These are phyloP conservation scores for Botrytis fragariae DNA, from an alignment of 2,329 filamentous ascomycete genomes.

Conservation along the genomic window DNA sequence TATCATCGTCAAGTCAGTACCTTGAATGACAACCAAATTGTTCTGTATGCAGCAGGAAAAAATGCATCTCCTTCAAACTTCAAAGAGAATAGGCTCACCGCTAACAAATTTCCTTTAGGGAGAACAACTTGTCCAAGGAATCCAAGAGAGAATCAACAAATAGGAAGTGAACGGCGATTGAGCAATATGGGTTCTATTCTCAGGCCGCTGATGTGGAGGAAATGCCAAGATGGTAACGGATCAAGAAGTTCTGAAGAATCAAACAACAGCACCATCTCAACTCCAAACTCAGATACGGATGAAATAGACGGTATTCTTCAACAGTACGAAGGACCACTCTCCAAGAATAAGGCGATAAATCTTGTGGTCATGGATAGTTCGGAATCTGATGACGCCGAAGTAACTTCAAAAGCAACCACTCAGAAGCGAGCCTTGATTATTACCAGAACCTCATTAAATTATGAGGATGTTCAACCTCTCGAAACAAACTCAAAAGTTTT, in stretches of 20 bases:
- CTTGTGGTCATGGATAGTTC: conserved; percentile 9
- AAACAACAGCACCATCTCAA: neutral
- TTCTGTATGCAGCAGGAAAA: neutral
- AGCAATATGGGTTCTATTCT: neutral
- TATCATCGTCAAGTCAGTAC: neutral
- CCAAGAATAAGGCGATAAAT: neutral
- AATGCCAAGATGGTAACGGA: neutral
- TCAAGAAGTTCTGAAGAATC: neutral
- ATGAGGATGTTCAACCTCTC: neutral
- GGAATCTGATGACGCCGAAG: conserved; percentile 3
- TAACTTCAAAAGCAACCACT: conserved; percentile 5
- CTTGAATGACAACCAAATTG: neutral
- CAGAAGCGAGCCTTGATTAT: conserved; percentile 11
- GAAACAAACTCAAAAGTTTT: neutral
- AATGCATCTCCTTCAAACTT: neutral
- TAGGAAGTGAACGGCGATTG: neutral
- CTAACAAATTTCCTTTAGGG: neutral
- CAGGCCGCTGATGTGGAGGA: neutral
- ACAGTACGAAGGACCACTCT: neutral
- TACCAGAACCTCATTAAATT: neutral
- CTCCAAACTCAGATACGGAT: neutral
- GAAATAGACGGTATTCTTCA: neutral
- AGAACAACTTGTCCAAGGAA: neutral
- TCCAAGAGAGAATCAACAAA: neutral
- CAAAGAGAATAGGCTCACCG: neutral